Conservation (phyloP, 495 filamentous ascomycete genomes). For the Aspergillus indologenus region DNA sequence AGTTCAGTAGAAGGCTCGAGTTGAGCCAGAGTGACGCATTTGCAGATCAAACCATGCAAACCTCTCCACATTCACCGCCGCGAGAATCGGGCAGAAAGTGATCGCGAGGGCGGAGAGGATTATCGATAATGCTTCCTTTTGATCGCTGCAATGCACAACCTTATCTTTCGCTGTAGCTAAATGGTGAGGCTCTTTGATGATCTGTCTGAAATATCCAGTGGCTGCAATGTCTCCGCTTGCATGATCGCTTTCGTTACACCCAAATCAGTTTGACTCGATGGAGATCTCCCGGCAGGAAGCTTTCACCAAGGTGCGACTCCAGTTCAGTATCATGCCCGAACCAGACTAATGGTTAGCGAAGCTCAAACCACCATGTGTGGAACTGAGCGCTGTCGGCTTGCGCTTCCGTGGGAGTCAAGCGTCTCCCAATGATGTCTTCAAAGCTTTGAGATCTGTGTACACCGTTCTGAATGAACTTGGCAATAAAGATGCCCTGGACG, state of each 20-base stretch:
- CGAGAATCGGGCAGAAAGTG: constrained; percentile 20
- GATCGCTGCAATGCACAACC: background rate
- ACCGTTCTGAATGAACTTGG: constrained; percentile 51
- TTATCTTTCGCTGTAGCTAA: background rate
- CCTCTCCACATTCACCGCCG: constrained; percentile 20
- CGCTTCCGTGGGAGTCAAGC: constrained; percentile 53
- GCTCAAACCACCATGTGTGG: constrained; percentile 76
- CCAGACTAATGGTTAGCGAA: constrained; percentile 27
- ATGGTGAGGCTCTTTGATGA: background rate
- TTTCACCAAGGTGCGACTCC: constrained; percentile 36
- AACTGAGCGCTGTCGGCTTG: constrained; percentile 68
- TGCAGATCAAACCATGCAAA: constrained; percentile 4
- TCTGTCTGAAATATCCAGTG: background rate
- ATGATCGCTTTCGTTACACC: constrained; percentile 2
- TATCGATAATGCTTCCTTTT: background rate
- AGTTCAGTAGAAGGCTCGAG: background rate
- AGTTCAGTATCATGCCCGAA: constrained; percentile 9
- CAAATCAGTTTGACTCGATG: constrained; percentile 27
- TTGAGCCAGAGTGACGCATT: background rate
- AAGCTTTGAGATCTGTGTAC: constrained; percentile 53
- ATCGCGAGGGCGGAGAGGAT: constrained; percentile 19
- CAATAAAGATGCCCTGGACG: constrained; percentile 58
- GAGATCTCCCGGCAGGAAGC: constrained; percentile 39
- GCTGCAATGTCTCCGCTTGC: background rate
- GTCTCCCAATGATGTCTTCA: constrained; percentile 52